Percentiles rank a stretch among this genome's conserved stretches.
Evolutionary conservation across 768 basidiomycete genomes (phyloP).

Genomic region (Auricularia sp.): DNA sequence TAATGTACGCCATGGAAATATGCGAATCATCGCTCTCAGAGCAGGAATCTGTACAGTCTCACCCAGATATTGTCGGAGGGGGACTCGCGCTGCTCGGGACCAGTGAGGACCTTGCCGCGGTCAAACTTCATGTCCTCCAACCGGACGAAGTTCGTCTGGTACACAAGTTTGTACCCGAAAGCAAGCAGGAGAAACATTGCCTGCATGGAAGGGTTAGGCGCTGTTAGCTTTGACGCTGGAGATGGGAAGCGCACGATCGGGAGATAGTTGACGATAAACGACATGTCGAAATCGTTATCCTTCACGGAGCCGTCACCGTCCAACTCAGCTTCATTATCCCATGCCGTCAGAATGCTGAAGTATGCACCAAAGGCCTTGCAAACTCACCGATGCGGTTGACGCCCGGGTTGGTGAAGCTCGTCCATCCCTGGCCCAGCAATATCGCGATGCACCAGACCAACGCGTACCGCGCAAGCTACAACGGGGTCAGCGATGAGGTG

Average conservation of each 20-base stretch:
- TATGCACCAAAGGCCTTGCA: no score
- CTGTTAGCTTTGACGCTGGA: no score
- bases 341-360: not conserved
- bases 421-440: not conserved
- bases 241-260: not conserved
- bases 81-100: not conserved
- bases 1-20: not conserved
- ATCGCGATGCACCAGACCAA: not conserved
- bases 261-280: not conserved
- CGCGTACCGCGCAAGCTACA: not conserved
- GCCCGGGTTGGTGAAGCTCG: not conserved
- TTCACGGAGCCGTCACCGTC: not conserved
- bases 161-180: conserved; percentile 4
- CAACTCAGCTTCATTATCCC: not conserved
- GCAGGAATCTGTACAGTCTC: not conserved
- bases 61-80: not conserved
- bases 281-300: not conserved
- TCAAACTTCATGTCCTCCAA: not conserved
- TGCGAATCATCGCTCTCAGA: not conserved
- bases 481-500: not conserved
- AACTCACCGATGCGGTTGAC: not conserved
- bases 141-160: not conserved
- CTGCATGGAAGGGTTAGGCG: not conserved
- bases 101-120: not conserved
- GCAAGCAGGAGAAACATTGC: not conserved